phyloP scores from a whole-genome alignment of 768 basidiomycete species.

The Naganishia vaughanmartiniae region DNA sequence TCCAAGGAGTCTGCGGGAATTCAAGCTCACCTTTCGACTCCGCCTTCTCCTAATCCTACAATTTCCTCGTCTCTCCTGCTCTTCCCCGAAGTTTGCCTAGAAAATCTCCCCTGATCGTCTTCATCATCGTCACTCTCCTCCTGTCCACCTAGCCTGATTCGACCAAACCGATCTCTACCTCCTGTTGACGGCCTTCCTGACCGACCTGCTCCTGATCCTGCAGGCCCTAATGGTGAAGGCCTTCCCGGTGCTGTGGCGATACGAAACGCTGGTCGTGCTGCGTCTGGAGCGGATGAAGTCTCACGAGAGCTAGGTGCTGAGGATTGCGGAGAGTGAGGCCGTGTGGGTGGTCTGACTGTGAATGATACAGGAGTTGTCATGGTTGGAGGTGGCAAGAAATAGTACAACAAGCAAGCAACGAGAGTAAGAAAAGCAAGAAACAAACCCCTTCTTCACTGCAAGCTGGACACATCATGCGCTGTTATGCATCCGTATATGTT shows the following conservation, averaged over 20 bases:
- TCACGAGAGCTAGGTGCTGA: constrained; percentile 62
- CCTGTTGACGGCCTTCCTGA: constrained; percentile 53
- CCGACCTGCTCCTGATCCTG: constrained; percentile 6
- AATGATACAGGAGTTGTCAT: constrained; percentile 65
- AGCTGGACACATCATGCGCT: not conserved
- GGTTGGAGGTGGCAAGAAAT: not conserved
- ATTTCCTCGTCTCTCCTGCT: constrained; percentile 64
- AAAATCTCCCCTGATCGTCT: constrained; percentile 31
- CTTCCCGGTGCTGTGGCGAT: constrained; percentile 36
- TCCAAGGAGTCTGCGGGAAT: too few relatives aligned
- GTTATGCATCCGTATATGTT: constrained; percentile 1
- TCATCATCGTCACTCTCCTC: constrained; percentile 56
- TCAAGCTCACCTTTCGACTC: constrained; percentile 78
- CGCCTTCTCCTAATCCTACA: constrained; percentile 68
- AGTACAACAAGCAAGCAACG: not conserved
- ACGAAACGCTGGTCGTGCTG: constrained; percentile 15
- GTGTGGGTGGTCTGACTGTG: constrained; percentile 75
- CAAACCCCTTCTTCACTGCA: not conserved
- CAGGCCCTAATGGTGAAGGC: constrained; percentile 46
- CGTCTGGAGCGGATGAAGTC: constrained; percentile 40
- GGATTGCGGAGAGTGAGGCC: constrained; percentile 64
- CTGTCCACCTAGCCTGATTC: constrained; percentile 32
- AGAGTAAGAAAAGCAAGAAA: not conserved
- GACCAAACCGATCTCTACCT: constrained; percentile 38
- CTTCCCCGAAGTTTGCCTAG: not conserved